These are phyloP conservation scores for Cyclotella baltica DNA, from an alignment of 108 stramenopile species.

Conservation along the genomic window DNA sequence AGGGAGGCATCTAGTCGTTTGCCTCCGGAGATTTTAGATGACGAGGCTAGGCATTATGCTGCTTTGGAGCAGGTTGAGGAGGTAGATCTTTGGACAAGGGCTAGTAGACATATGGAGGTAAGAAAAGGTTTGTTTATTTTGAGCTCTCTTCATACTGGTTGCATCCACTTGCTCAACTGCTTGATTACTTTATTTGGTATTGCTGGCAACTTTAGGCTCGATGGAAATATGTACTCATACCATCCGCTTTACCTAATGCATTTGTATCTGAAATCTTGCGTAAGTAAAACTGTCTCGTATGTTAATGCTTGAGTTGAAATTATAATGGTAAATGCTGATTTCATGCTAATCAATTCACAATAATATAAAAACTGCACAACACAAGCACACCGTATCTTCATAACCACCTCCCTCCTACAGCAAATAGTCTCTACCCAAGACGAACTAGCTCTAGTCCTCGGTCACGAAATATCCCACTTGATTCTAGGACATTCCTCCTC, in stretches of 20 bases:
- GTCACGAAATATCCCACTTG: conserved; percentile 83
- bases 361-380: too few relatives aligned
- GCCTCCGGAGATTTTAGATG: conserved; percentile 45
- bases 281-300: neutral
- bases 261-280: conserved; percentile 86
- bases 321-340: too few relatives aligned
- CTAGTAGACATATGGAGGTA: conserved; percentile 49
- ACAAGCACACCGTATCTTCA: conserved; percentile 81
- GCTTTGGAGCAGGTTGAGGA: conserved; percentile 40
- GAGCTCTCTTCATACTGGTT: neutral
- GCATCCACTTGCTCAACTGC: neutral
- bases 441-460: conserved; percentile 84
- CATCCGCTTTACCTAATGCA: conserved; percentile 77
- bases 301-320: too few relatives aligned
- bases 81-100: conserved; percentile 46
- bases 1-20: conserved; percentile 34
- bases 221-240: conserved; percentile 69
- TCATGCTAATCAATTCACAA: neutral
- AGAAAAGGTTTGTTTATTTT: neutral
- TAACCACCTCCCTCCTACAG: conserved; percentile 77
- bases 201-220: neutral
- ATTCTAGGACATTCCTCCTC: conserved; percentile 76
- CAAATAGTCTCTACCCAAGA: conserved; percentile 76
- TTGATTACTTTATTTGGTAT: neutral
- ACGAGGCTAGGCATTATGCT: conserved; percentile 38